Evolutionary conservation across 2,329 filamentous ascomycete genomes (phyloP).

Genomic region (Trichoderma afroharzianum): DNA sequence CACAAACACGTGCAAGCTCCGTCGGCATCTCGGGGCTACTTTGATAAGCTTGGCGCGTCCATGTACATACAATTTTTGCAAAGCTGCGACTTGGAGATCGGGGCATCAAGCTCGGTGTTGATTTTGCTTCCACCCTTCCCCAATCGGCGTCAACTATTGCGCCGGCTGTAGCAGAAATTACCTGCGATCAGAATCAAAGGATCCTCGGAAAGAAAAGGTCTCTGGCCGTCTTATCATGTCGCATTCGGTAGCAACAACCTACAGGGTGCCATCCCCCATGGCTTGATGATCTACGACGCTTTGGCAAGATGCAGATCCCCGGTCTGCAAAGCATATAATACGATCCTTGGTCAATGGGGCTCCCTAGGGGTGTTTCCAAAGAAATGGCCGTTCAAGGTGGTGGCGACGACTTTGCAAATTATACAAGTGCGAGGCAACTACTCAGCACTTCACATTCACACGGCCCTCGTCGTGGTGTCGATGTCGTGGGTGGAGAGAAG

Average conservation of each 20-base stretch:
- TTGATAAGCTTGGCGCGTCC: background rate
- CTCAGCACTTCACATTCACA: background rate
- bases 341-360: slow-evolving; percentile 7
- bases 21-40: background rate
- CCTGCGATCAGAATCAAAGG: background rate
- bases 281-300: slow-evolving; percentile 17
- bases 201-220: background rate
- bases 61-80: background rate
- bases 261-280: slow-evolving; percentile 9
- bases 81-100: background rate
- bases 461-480: background rate
- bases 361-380: background rate
- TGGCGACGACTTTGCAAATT: background rate
- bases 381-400: background rate
- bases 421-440: background rate
- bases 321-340: slow-evolving; percentile 17
- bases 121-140: background rate
- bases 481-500: background rate
- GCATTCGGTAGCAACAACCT: slow-evolving; percentile 7
- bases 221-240: slow-evolving; percentile 9
- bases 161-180: background rate
- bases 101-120: background rate
- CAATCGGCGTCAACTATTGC: background rate
- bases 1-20: background rate
- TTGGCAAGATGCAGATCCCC: slow-evolving; percentile 17